Conservation (phyloP, 148 eudicot genomes). For the Fagopyrum esculentum region DNA sequence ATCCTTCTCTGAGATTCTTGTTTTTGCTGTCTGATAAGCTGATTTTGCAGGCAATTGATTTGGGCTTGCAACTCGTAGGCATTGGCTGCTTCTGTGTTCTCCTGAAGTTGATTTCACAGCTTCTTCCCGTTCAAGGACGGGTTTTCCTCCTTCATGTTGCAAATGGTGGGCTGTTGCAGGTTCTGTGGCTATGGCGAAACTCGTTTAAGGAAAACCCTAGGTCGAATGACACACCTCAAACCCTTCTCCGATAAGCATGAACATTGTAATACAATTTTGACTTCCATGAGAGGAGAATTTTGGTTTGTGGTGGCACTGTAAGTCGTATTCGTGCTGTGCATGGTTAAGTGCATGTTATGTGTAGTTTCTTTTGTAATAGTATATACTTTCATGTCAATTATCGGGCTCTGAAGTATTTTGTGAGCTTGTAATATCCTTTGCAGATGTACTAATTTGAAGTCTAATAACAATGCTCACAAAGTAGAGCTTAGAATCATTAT, state of each 20-base stretch:
- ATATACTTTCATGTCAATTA: neutral
- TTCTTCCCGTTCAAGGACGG: slow-evolving; percentile 18
- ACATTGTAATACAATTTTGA: neutral
- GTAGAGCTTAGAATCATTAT: neutral
- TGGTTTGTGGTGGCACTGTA: neutral
- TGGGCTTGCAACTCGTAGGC: slow-evolving; percentile 23
- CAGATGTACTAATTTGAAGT: neutral
- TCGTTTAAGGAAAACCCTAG: neutral
- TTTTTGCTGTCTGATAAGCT: slow-evolving; percentile 1
- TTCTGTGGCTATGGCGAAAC: slow-evolving; percentile 37
- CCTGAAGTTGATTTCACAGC: slow-evolving; percentile 24
- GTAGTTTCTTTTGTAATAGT: neutral
- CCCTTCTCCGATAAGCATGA: neutral
- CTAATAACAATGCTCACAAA: neutral
- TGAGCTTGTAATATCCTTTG: neutral
- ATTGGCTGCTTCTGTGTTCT: slow-evolving; percentile 32
- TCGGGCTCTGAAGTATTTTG: neutral
- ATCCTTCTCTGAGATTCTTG: slow-evolving; percentile 7
- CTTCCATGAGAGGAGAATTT: neutral
- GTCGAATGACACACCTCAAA: neutral
- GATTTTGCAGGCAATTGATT: slow-evolving; percentile 25
- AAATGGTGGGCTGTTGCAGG: slow-evolving; percentile 57
- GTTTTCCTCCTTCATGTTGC: slow-evolving; percentile 29
- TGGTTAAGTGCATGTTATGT: neutral
- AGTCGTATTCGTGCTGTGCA: neutral